Base-by-base conservation (phyloP, 768 basidiomycete species). In the Mycena maculata region DNA sequence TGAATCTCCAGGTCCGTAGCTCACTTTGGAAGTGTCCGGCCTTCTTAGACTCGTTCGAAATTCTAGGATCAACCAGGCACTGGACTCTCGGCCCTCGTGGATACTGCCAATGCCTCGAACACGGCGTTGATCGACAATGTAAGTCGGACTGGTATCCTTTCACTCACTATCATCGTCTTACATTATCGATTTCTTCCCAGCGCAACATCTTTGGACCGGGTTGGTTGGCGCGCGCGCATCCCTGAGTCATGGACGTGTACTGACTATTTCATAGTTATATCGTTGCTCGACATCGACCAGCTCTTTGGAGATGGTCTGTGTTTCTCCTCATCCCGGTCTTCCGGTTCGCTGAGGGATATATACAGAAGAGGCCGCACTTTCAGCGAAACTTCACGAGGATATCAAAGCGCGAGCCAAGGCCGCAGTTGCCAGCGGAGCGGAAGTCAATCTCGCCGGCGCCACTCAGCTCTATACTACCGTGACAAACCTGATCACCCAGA, bases 1-100 rank as follows among this genome's bases (percentile, higher is more conserved):
- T 77, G 63, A 82, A 84, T 69, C 71, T 85, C 15, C 63, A 65
- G 52, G 61, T 55, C 20, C 47, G 42, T 22, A 28, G 18, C 27
- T 18, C 20, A 8, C 25, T 31, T 16, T 28, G 33, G 13, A 36
- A 36, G 33, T 8, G n/a, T 13, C 9, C 27, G 18, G 20, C 4
- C 16, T 23, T n/a, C 36, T 49, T 27, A n/a, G 13, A 54, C 18
- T 49, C 8, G 12, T 20, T 16, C 1, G 18, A 30, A 25, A 25
- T 23, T 20, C 18, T 77, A 82, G 63, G 82, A 83, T 48, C 67
- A 69, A 55, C 67, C 67, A 4, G 67, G 67, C 6, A 69, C 67
- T 10, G 58, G 57, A 23, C 62, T 69, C 27, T 63, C 67, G 2
- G 67, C 67, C 2, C 57, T 60, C 28, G 62, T 69, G 9, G 42